Evolutionary conservation across 2,329 filamentous ascomycete species (phyloP).

Genomic region (Atkinsonella texensis): DNA sequence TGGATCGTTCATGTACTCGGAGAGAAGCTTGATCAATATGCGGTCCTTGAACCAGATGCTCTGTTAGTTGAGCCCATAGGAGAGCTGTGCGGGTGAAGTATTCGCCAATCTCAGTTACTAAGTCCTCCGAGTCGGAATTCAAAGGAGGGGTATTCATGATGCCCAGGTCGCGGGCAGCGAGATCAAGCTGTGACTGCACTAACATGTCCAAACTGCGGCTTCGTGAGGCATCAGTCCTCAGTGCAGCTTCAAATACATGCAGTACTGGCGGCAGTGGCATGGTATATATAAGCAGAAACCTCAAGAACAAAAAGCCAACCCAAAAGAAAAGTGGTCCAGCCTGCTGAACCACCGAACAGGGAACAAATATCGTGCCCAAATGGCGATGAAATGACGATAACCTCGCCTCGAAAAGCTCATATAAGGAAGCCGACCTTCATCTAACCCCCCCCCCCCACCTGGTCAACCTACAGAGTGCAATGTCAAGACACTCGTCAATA

Average conservation of each 20-base stretch:
- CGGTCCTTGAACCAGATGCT: slow-evolving; percentile 20
- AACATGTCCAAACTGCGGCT: slow-evolving; percentile 15
- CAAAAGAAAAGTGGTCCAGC: background rate
- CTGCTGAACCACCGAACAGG: background rate
- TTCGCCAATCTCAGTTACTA: slow-evolving; percentile 24
- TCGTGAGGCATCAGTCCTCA: slow-evolving; percentile 4
- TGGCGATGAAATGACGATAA: background rate
- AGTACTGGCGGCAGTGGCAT: slow-evolving; percentile 16
- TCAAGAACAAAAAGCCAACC: background rate
- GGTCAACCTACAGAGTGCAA: background rate
- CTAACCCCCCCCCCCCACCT: background rate
- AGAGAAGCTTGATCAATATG: slow-evolving; percentile 19
- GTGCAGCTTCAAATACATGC: slow-evolving; percentile 19
- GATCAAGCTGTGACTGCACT: slow-evolving; percentile 17
- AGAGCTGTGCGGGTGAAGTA: slow-evolving; percentile 23
- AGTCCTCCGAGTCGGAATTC: slow-evolving; percentile 13
- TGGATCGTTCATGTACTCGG: slow-evolving; percentile 17
- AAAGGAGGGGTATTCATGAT: slow-evolving; percentile 9
- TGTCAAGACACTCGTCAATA: background rate
- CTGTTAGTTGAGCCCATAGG: slow-evolving; percentile 21
- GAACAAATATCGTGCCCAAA: background rate
- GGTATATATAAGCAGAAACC: background rate
- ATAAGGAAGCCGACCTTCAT: background rate
- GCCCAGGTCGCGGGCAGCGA: slow-evolving; percentile 14
- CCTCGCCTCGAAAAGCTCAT: background rate